phyloP scores from a whole-genome alignment of 2,329 filamentous ascomycete species.

The Alternaria sp. region DNA sequence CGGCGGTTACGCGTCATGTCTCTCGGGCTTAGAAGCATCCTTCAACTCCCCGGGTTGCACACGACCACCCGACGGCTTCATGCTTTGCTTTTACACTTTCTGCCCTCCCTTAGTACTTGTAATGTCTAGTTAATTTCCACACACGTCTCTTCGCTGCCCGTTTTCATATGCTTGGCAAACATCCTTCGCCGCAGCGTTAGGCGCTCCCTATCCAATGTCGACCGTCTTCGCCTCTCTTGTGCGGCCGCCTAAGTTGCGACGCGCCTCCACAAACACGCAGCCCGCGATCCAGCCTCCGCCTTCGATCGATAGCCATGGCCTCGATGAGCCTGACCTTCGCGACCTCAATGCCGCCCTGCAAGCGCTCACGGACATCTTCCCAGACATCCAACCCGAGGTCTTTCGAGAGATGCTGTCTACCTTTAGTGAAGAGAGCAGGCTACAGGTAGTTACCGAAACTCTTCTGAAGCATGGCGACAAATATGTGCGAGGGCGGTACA shows the following conservation, averaged over 20 bases:
- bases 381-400: slow-evolving; percentile 81
- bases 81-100: slow-evolving; percentile 6
- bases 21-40: slow-evolving; percentile 5
- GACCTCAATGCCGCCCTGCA: slow-evolving; percentile 76
- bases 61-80: slow-evolving; percentile 4
- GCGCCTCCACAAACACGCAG: slow-evolving; percentile 21
- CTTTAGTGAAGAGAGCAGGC: slow-evolving; percentile 78
- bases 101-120: slow-evolving; percentile 12
- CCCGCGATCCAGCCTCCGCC: slow-evolving; percentile 16
- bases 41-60: not conserved
- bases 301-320: slow-evolving; percentile 19
- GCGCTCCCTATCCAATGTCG: slow-evolving; percentile 35
- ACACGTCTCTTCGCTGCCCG: not conserved
- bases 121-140: slow-evolving; percentile 24
- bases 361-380: slow-evolving; percentile 76
- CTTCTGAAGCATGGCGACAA: slow-evolving; percentile 75
- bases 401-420: slow-evolving; percentile 81
- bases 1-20: slow-evolving; percentile 26
- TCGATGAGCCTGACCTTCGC: slow-evolving; percentile 69
- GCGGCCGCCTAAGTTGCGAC: slow-evolving; percentile 35
- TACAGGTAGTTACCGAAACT: slow-evolving; percentile 80
- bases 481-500: slow-evolving; percentile 74
- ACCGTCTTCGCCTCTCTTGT: slow-evolving; percentile 50
- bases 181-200: slow-evolving; percentile 13
- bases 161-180: slow-evolving; percentile 15